A percentile compares a stretch with the other conserved stretches of the same genome.
Evolutionary conservation across 306 rosid genomes (phyloP).

Genomic region (Inga oerstediana): DNA sequence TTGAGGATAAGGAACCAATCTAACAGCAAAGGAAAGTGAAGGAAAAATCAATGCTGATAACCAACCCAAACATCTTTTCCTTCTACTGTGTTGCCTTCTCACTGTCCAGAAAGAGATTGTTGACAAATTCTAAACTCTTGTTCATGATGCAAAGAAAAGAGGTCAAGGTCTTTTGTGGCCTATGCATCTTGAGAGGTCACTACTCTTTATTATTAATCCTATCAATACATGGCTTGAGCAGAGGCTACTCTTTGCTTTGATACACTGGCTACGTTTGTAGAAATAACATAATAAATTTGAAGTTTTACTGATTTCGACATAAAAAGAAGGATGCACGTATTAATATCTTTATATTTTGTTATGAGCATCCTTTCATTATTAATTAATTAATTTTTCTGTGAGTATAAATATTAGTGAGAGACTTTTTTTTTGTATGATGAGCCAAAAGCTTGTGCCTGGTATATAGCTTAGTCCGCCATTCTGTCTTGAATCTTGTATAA

Average conservation of each 20-base stretch:
- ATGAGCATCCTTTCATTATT: neutral
- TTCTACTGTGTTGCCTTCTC: neutral
- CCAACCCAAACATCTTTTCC: neutral
- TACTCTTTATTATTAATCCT: neutral
- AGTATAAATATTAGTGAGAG: neutral
- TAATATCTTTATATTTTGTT: neutral
- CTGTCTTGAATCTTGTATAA: neutral
- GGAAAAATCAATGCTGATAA: neutral
- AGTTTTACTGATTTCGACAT: conserved; percentile 11
- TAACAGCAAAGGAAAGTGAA: neutral
- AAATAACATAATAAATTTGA: neutral
- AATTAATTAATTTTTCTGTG: neutral
- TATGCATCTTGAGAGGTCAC: neutral
- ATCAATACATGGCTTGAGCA: neutral
- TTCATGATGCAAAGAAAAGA: neutral
- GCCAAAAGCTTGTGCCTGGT: neutral
- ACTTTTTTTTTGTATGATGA: neutral
- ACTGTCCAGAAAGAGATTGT: neutral
- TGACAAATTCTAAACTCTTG: neutral
- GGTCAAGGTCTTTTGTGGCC: neutral
- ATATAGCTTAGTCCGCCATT: neutral
- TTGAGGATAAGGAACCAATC: neutral
- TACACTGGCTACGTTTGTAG: neutral
- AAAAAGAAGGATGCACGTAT: neutral
- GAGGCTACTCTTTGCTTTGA: conserved; percentile 11